A percentile compares a stretch with the other conserved stretches of the same genome.
Evolutionary conservation across 805 yeast species (phyloP).

Genomic region (Hanseniaspora lindneri): DNA sequence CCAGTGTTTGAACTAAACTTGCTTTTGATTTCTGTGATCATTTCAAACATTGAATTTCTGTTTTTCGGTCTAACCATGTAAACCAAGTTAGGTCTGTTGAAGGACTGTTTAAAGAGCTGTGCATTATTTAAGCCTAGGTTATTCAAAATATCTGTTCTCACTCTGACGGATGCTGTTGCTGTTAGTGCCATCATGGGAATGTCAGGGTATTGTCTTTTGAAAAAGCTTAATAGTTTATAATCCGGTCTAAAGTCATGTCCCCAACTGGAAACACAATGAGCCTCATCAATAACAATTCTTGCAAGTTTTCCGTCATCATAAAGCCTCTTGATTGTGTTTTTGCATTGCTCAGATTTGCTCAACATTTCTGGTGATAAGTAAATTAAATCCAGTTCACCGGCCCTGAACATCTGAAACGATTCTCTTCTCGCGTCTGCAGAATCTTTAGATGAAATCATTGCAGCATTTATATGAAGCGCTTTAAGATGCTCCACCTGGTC

Average conservation of each 20-base stretch:
- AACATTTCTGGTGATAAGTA: conserved; percentile 94
- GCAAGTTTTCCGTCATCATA: conserved; percentile 51
- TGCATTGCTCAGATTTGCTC: conserved; percentile 58
- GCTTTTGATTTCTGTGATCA: conserved; percentile 41
- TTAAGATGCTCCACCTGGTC: conserved; percentile 83
- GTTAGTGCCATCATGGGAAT: conserved; percentile 93
- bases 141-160: conserved; percentile 70
- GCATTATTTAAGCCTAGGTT: conserved; percentile 56
- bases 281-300: conserved; percentile 87
- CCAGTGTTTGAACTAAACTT: conserved; percentile 57
- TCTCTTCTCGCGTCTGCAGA: conserved; percentile 49
- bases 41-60: conserved; percentile 42
- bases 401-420: conserved; percentile 48
- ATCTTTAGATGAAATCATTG: conserved; percentile 75
- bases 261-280: conserved; percentile 97
- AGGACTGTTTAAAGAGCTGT: conserved; percentile 70
- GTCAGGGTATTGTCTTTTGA: conserved; percentile 60
- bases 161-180: conserved; percentile 91
- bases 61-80: conserved; percentile 67
- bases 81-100: conserved; percentile 73
- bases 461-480: conserved; percentile 60
- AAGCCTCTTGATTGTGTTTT: conserved; percentile 46
- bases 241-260: conserved; percentile 98
- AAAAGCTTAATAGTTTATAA: conserved; percentile 65
- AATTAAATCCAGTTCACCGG: conserved; percentile 60